These are phyloP conservation scores for Fusarium illudens DNA, from an alignment of 2,329 filamentous ascomycete genomes.

Conservation along the genomic window DNA sequence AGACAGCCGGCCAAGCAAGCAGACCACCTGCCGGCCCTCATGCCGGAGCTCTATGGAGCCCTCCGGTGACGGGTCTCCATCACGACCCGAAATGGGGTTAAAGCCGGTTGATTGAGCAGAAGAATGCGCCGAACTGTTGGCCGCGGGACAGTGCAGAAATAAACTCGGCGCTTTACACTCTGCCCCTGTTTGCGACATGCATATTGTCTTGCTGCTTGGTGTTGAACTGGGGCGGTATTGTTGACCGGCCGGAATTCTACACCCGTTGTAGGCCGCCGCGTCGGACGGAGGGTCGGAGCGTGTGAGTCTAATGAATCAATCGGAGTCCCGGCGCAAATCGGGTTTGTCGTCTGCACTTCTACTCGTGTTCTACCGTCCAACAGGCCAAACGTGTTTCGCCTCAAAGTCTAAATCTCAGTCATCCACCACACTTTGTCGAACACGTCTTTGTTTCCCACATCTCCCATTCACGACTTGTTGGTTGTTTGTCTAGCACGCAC, in stretches of 20 bases:
- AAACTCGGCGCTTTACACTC: slow-evolving; percentile 21
- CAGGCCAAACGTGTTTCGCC: slow-evolving; percentile 28
- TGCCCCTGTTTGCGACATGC: background rate
- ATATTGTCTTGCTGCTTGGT: background rate
- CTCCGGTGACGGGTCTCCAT: background rate
- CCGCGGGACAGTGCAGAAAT: slow-evolving; percentile 11
- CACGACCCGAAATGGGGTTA: slow-evolving; percentile 16
- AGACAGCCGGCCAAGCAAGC: slow-evolving; percentile 2
- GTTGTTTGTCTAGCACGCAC: slow-evolving; percentile 5
- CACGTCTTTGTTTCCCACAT: background rate
- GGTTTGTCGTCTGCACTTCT: background rate
- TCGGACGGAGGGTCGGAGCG: slow-evolving; percentile 15
- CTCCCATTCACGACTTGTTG: slow-evolving; percentile 3
- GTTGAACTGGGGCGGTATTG: background rate
- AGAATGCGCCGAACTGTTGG: slow-evolving; percentile 5
- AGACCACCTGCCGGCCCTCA: background rate
- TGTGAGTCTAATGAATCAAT: slow-evolving; percentile 1
- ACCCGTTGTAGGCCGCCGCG: background rate
- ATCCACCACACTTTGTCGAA: slow-evolving; percentile 12
- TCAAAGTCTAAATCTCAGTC: slow-evolving; percentile 37
- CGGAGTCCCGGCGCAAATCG: slow-evolving; percentile 8
- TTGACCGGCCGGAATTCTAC: slow-evolving; percentile 6
- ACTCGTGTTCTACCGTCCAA: slow-evolving; percentile 11
- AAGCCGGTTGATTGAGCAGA: slow-evolving; percentile 4
- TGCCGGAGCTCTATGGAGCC: background rate